phyloP scores from a whole-genome alignment of 257 asterid species.

The Solanum arcanum region DNA sequence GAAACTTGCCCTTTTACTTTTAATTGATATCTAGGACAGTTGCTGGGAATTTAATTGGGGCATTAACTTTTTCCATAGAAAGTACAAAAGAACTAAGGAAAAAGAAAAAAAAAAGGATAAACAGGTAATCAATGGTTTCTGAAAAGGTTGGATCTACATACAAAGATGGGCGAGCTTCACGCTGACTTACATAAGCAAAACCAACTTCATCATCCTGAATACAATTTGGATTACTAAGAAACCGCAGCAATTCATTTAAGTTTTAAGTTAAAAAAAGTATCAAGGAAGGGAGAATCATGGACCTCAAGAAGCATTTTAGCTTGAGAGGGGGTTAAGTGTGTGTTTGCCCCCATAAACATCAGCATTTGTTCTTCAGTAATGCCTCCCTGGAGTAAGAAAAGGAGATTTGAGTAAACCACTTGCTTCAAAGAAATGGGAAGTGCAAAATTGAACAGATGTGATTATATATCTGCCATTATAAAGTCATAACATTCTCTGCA shows the following conservation, averaged over 20 bases:
- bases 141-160: constrained; percentile 30
- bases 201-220: constrained; percentile 85
- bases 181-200: constrained; percentile 89
- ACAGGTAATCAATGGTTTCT: neutral
- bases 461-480: neutral
- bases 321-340: constrained; percentile 54
- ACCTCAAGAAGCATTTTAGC: constrained; percentile 86
- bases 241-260: neutral
- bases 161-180: constrained; percentile 91
- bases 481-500: neutral
- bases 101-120: neutral
- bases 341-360: constrained; percentile 87
- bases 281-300: neutral
- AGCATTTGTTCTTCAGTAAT: constrained; percentile 98
- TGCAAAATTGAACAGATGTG: neutral
- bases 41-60: neutral
- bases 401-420: neutral
- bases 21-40: neutral
- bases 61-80: neutral
- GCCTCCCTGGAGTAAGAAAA: constrained; percentile 58
- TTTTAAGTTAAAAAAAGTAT: neutral
- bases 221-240: constrained; percentile 3
- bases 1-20: neutral
- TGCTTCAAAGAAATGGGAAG: neutral
- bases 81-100: neutral